Evolutionary conservation across 768 basidiomycete genomes (phyloP), one percentile per base, ranked within the genome.

Genomic region (Mycena albidolilacea): DNA sequence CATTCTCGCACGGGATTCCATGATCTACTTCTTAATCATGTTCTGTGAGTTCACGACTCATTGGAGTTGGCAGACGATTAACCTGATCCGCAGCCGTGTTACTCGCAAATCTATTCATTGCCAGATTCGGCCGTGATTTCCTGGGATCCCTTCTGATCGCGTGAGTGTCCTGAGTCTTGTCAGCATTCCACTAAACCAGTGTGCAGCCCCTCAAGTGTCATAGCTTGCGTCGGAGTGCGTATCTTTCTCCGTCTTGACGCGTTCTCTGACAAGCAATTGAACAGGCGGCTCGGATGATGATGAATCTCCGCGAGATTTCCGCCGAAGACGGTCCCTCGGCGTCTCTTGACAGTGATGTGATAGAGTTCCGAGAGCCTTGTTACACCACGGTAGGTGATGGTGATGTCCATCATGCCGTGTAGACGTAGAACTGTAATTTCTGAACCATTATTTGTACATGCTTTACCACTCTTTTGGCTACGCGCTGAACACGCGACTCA

Each of bases 201-300:
- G 7, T 10, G n/a, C 46, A 74, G 73, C 4, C 73, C 78, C 2
- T 75, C 75, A 35, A 73, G 73, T 43, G 71, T 72, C 48, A 70
- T 75, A 6, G 78, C 77, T 15, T 79, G 78, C 48, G 69, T 79
- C 44, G 77, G 75, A 0, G 64, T 65, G 38, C 37, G 64, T 41
- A 5, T n/a, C 15, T 21, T 30, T 19, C 15, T n/a, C 37, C 7
- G 1, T 44, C 6, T 5, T 14, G 37, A 9, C 35, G 3, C 12
- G n/a, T 15, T 17, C 72, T 11, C 35, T 39, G 12, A 21, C 57
- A 3, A 54, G 5, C 15, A 57, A 15, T 37, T 37, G 38, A 38
- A 38, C 41, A 79, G 79, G 78, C 79, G n/a, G 73, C 78, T 1
- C 64, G 78, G 54, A 76, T 80, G 78, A 78, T 74, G 43, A 76